Base-by-base conservation (phyloP, 176 grass and related monocot species). In the Carex pumila region DNA sequence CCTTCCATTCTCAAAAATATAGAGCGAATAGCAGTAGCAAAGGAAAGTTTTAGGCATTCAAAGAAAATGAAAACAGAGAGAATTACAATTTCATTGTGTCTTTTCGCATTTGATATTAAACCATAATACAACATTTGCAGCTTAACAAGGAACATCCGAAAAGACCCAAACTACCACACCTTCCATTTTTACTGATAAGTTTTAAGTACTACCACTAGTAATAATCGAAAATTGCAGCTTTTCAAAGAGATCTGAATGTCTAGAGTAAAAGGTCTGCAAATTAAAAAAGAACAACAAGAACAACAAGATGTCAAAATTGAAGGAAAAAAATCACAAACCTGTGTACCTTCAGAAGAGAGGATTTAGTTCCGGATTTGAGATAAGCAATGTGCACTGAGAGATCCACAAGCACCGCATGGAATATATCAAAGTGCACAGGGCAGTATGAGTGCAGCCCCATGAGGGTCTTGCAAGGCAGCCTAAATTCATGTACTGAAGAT, bases 391-490 rank as follows among this genome's bases (percentile, higher is more conserved):
- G 95, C 57, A 94, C 79, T n/a, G 87, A 92, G 69, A 98, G 70
- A 87, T 98, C 95, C 71, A 98, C 92, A 83, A 94, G 92, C 7
- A 88, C 92, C 18, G 90, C 81, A 89, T 98, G 95, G 79, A 93
- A 92, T 81, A 87, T 84, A 43, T 98, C 95, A 85, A 98, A 98
- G 81, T 94, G 92, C 43, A 98, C 95, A 82, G 95, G 95, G 57
- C 92, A 94, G 67, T 98, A 98, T 63, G 92, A 89, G 75, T 98
- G 95, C 68, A 93, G 86, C 61, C 95, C 95, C 43, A 94, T 81
- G 9, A 98, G 92, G 88, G 89, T 90, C 85, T 86, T 94, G 68
- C 88, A 85, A 65, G 95, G 95, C 64, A 98, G 85, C 75, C 95
- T 94, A 88, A 98, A 98, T 85, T 98, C 95, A 89, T 98, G 95